Conservation (phyloP, 352 stramenopile species). For the Plasmopara muralis region DNA sequence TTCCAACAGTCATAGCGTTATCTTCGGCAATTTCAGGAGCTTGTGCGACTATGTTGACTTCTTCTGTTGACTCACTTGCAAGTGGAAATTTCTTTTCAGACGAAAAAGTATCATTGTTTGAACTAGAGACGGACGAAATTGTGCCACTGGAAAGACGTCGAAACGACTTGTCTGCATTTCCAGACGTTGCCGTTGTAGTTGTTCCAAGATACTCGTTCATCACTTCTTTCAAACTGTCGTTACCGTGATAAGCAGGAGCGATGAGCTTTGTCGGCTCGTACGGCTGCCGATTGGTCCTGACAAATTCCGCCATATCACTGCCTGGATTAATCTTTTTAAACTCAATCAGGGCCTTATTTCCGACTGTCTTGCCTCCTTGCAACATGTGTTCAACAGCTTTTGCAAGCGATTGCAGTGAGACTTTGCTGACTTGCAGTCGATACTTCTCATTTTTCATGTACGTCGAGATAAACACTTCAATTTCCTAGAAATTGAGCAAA, state of each 20-base stretch:
- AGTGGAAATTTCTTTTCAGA: slow-evolving; percentile 14
- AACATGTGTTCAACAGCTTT: slow-evolving; percentile 69
- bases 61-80: not conserved
- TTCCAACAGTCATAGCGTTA: slow-evolving; percentile 5
- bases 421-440: slow-evolving; percentile 74
- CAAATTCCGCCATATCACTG: slow-evolving; percentile 60
- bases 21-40: slow-evolving; percentile 6
- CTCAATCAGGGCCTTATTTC: slow-evolving; percentile 29
- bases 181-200: slow-evolving; percentile 6
- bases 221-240: slow-evolving; percentile 48
- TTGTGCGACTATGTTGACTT: slow-evolving; percentile 1
- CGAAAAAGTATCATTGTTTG: slow-evolving; percentile 6
- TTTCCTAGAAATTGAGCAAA: slow-evolving; percentile 35
- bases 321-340: slow-evolving; percentile 53
- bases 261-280: slow-evolving; percentile 41
- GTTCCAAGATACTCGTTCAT: slow-evolving; percentile 41
- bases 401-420: slow-evolving; percentile 56
- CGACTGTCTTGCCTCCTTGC: slow-evolving; percentile 26
- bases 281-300: slow-evolving; percentile 40
- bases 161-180: slow-evolving; percentile 16
- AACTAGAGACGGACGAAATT: slow-evolving; percentile 2
- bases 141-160: slow-evolving; percentile 6
- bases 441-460: slow-evolving; percentile 87
- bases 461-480: slow-evolving; percentile 63
- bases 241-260: slow-evolving; percentile 34